Evolutionary conservation across 2,329 filamentous ascomycete species (phyloP), one percentile per base, ranked within the genome.

Genomic region (Fusarium pseudonygamai): DNA sequence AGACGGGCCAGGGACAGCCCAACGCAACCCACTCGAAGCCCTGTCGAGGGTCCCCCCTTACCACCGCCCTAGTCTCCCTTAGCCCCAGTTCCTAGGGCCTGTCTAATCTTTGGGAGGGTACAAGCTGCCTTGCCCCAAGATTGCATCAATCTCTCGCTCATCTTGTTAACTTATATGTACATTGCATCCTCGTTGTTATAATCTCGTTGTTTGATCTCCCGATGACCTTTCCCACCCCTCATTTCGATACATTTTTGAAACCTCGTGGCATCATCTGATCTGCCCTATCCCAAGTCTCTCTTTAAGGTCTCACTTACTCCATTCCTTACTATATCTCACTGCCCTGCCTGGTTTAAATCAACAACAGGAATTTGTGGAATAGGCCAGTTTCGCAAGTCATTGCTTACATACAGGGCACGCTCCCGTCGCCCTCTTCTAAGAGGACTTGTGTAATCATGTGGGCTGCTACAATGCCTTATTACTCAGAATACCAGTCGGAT

Each of bases 81-180:
- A 73, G 76, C 70, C 67, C 72, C 74, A 76, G 74, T 66, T 69
- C 64, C 71, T 72, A 73, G 73, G 75, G 71, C 69, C 69, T 74
- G 75, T 76, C 74, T 75, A 77, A 73, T 77, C 75, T 75, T 75
- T 75, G 65, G 67, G 67, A 75, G 74, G 77, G 67, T 75, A 71
- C 70, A 69, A 77, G 67, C 72, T 58, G 67, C 74, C 65, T 72
- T 73, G 72, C 70, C 76, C 77, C 77, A 77, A 78, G 75, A 78
- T 78, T 78, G 74, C 76, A 78, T 78, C 77, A 78, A 77, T 78
- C 77, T 78, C 77, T 75, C 66, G 60, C 62, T 76, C 75, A 67
- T 71, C 68, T 72, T 28, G 24, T 39, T 75, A 77, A 59, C 56
- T 59, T 59, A 59, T 78, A 77, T 75, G 72, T 76, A 75, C 73